Evolutionary conservation across 805 yeast genomes (phyloP).

Genomic region (Pichia insulana): DNA sequence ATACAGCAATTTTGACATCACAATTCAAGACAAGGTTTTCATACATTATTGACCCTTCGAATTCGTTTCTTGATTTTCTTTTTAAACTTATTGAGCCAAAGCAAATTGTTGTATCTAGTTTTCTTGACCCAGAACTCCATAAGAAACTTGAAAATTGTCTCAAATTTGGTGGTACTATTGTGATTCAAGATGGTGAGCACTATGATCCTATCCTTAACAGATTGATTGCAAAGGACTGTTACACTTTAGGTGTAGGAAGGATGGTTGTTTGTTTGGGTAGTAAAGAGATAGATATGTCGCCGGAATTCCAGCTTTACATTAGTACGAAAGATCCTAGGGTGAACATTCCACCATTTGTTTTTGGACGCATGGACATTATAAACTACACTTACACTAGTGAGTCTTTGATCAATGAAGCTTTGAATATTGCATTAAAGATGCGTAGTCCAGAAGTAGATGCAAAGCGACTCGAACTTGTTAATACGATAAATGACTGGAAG

Average conservation of each 20-base stretch:
- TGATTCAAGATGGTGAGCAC: slow-evolving; percentile 73
- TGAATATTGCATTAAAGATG: slow-evolving; percentile 45
- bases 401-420: slow-evolving; percentile 53
- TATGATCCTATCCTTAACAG: slow-evolving; percentile 68
- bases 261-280: slow-evolving; percentile 50
- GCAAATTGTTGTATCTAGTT: slow-evolving; percentile 51
- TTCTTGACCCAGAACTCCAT: slow-evolving; percentile 56
- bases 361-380: slow-evolving; percentile 51
- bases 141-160: slow-evolving; percentile 72
- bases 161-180: slow-evolving; percentile 69
- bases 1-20: slow-evolving; percentile 41
- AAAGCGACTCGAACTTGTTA: slow-evolving; percentile 44
- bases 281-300: slow-evolving; percentile 57
- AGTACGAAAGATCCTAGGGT: slow-evolving; percentile 51
- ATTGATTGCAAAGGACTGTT: slow-evolving; percentile 52
- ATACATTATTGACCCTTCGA: slow-evolving; percentile 67
- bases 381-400: slow-evolving; percentile 69
- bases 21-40: slow-evolving; percentile 32
- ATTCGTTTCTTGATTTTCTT: slow-evolving; percentile 36
- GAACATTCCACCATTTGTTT: slow-evolving; percentile 43
- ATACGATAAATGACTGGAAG: slow-evolving; percentile 51
- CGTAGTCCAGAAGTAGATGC: slow-evolving; percentile 61
- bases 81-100: slow-evolving; percentile 23
- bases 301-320: slow-evolving; percentile 51
- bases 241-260: slow-evolving; percentile 68